These are phyloP conservation scores for Backusella liffmaniae DNA, from an alignment of 192 early-diverging fungal genomes.

Conservation along the genomic window DNA sequence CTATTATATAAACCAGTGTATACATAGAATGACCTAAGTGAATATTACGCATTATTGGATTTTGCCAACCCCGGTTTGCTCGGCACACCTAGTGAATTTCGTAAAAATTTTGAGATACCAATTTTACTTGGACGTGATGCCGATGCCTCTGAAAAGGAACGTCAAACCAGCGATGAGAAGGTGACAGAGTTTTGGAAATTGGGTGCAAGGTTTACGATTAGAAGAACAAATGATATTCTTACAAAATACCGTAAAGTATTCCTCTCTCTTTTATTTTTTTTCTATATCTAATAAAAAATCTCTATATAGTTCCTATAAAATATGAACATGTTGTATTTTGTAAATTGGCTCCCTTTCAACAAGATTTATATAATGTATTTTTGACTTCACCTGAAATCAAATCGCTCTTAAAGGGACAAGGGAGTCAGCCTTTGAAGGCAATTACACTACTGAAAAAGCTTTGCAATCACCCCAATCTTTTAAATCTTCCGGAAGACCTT, in stretches of 20 bases:
- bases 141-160: slow-evolving; percentile 79
- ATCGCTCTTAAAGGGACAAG: slow-evolving; percentile 66
- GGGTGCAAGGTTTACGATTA: slow-evolving; percentile 95
- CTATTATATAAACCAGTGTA: no score
- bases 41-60: slow-evolving; percentile 93
- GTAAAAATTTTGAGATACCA: slow-evolving; percentile 88
- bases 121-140: slow-evolving; percentile 93
- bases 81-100: slow-evolving; percentile 85
- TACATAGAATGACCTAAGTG: slow-evolving; percentile 72
- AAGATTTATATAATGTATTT: slow-evolving; percentile 81
- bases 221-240: slow-evolving; percentile 93
- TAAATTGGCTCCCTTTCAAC: slow-evolving; percentile 73
- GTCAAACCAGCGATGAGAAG: slow-evolving; percentile 76
- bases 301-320: slow-evolving; percentile 84
- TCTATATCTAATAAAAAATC: not conserved
- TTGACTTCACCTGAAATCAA: slow-evolving; percentile 68
- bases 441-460: slow-evolving; percentile 96
- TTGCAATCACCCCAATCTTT: slow-evolving; percentile 92
- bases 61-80: slow-evolving; percentile 94
- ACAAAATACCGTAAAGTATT: slow-evolving; percentile 87
- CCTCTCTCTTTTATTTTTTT: not conserved
- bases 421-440: slow-evolving; percentile 80
- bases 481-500: slow-evolving; percentile 64
- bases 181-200: slow-evolving; percentile 80
- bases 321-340: slow-evolving; percentile 99